phyloP scores from a whole-genome alignment of 1,284 basidiomycete species.

The Gymnopus androsaceus region DNA sequence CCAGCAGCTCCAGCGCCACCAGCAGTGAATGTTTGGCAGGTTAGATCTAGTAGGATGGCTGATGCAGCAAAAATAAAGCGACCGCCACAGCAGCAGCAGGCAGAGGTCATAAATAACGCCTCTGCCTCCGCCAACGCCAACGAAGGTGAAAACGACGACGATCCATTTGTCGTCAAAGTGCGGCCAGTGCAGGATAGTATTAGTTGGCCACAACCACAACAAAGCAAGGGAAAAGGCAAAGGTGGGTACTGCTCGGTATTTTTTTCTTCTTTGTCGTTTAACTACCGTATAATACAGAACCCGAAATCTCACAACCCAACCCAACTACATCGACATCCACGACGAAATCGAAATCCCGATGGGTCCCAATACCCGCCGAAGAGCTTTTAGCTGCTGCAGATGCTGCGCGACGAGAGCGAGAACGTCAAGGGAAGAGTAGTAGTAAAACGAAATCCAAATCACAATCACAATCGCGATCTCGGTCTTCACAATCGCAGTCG shows the following conservation, averaged over 20 bases:
- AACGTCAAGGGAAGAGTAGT: background rate
- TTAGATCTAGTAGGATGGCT: slow-evolving; percentile 8
- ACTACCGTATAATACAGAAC: background rate
- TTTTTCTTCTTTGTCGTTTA: background rate
- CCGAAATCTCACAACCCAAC: background rate
- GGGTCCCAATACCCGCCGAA: slow-evolving; percentile 11
- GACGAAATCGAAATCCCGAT: slow-evolving; percentile 10
- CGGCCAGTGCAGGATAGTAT: background rate
- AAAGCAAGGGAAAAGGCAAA: slow-evolving; percentile 4
- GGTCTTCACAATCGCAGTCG: slow-evolving; percentile 22
- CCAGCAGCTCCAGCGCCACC: background rate
- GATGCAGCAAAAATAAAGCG: background rate
- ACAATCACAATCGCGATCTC: slow-evolving; percentile 3
- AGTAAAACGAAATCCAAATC: background rate
- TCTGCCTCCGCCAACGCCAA: too few species aligned
- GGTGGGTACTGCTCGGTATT: background rate
- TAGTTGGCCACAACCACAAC: slow-evolving; percentile 1
- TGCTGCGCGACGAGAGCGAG: background rate
- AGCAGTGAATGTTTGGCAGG: slow-evolving; percentile 6
- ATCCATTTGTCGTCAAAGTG: slow-evolving; percentile 3
- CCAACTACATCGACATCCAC: background rate
- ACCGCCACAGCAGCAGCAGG: too few species aligned
- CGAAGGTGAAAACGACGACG: background rate
- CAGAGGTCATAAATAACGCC: too few species aligned
- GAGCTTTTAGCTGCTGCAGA: slow-evolving; percentile 11